Base-by-base conservation (phyloP, 2,329 filamentous ascomycete genomes). In the Macrophomina pseudophaseolina region DNA sequence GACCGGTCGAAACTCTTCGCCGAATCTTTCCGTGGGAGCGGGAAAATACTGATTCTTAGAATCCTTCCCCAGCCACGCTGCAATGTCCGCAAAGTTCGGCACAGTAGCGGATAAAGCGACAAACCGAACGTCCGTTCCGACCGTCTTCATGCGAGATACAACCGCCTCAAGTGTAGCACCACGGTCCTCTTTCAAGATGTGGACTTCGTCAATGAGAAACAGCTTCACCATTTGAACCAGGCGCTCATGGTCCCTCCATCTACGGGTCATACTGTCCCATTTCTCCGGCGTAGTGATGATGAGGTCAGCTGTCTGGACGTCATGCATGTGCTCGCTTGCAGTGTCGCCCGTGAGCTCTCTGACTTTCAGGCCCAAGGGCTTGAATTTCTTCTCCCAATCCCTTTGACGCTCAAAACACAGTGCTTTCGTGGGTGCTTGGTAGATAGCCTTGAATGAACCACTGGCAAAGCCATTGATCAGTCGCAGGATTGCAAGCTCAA, bases 241-340 rank as follows among this genome's bases (percentile, higher is more conserved):
- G 69, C 85, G 90, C 63, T 85, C 85, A 72, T 96, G 90, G 71
- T 96, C 92, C 71, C 89, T 88, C 93, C 93, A 96, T 74, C 92
- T 94, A 18, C 92, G 85, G 0, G 93, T 96, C 75, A 95, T 89
- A 68, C 91, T 94, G 74, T 97, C 92, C 92, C 92, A 96, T 74
- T 96, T 96, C 77, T 97, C 92, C 0, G 93, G 92, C 0, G 92
- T 97, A 0, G 93, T 95, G 69, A 96, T 85, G 70, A 97, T 94
- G 69, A 97, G 91, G 54, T 89, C 89, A 3, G 92, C 92, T 71
- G 84, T 87, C 68, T 92, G 89, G 5, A 94, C 90, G 64, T 85
- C 87, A 28, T 83, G 83, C 67, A 93, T 82, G 70, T 94, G 88
- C 5, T 81, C 78, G 62, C 85, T 82, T 44, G 91, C 89, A 0